Evolutionary conservation across 768 basidiomycete genomes (phyloP), one percentile per base, ranked within the genome.

Genomic region (Russula vinacea): DNA sequence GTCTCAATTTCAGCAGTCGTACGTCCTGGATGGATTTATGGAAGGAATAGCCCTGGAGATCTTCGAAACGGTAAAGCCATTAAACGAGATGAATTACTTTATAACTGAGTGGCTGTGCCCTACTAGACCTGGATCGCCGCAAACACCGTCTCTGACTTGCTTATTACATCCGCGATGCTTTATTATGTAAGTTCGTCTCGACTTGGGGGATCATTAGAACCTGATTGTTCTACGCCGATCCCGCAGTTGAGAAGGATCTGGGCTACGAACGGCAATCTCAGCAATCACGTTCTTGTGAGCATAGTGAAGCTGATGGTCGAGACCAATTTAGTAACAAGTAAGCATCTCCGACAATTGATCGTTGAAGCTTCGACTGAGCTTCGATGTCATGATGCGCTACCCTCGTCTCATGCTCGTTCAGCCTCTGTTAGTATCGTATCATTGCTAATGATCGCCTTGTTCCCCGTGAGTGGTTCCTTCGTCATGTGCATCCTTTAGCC

Each of bases 241-340:
- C 40, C 37, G 5, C 11, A 60, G 58, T 32, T 60, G n/a, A 9
- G 10, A 26, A 9, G 4, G 32, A 53, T 47, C 7, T 17, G 29
- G 14, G 22, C 4, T 3, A 55, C 8, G 42, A 69, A 56, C 17
- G 10, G 44, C 32, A 11, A 17, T 1, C 40, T 42, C 24, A 53
- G 39, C n/a, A 22, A 4, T 2, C 52, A 69, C 26, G 33, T 66
- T 19, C 51, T 73, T 2, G 45, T 62, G 5, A 65, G 65, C 11
- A 61, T 72, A 11, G 67, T 73, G 6, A 65, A 68, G 6, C 26
- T 72, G 49, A 71, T 70, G 1, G 53, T 73, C 19, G 72, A 73
- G 62, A 69, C 72, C 0, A 73, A 71, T 55, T 14, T 64, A 3
- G 56, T 70, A 64, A 32, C 68, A 52, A 45, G 68, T 66, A 29